Conservation (phyloP, 2,329 filamentous ascomycete genomes). For the Scytalidium sp. region DNA sequence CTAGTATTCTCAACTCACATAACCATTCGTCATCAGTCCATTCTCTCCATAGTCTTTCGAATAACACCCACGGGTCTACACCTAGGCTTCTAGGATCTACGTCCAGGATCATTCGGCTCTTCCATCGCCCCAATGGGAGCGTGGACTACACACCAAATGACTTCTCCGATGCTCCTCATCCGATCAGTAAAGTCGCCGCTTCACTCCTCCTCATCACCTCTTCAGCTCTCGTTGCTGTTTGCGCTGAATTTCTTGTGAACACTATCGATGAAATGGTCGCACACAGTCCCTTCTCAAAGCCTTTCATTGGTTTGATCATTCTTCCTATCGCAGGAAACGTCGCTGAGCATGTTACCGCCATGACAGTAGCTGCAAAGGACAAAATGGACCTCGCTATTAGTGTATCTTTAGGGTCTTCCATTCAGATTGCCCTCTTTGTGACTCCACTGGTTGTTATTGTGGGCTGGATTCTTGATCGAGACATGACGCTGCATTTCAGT, state of each 20-base stretch:
- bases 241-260: constrained; percentile 67
- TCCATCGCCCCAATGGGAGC: neutral
- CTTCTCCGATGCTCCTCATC: constrained; percentile 36
- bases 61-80: too few species aligned
- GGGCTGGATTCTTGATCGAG: constrained; percentile 70
- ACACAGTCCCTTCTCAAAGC: constrained; percentile 59
- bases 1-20: too few species aligned
- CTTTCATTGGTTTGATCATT: constrained; percentile 78
- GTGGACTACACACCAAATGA: neutral
- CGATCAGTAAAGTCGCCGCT: neutral
- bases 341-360: constrained; percentile 77
- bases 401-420: constrained; percentile 75
- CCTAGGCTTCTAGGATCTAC: too few species aligned
- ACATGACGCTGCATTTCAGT: constrained; percentile 75
- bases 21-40: too few species aligned
- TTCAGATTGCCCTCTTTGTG: constrained; percentile 77
- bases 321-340: constrained; percentile 82
- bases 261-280: constrained; percentile 67
- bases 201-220: constrained; percentile 46
- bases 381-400: constrained; percentile 84
- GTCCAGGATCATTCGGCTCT: neutral
- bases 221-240: constrained; percentile 50
- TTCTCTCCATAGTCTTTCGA: too few species aligned
- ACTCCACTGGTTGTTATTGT: constrained; percentile 75
- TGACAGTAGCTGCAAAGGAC: constrained; percentile 76